Base-by-base conservation (phyloP, 2,329 filamentous ascomycete species). In the Alternaria incomplexa region DNA sequence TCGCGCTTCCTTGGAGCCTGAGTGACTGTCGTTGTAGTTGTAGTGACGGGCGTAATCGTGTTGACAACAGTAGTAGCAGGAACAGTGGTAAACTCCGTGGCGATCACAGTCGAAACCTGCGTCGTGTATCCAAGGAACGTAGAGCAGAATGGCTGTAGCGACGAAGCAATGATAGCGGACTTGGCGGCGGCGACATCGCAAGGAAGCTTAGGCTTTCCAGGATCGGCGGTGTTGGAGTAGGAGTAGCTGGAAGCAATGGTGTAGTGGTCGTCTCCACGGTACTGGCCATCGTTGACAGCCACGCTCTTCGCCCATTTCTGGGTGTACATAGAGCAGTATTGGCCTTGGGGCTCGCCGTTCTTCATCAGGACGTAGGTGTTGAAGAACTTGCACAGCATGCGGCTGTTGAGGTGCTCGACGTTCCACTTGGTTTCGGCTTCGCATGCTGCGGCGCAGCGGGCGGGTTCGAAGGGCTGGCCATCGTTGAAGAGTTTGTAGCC, bases 261-360 rank as follows among this genome's bases (percentile, higher is more conserved):
- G 53, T 56, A 56, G 40, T 56, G 53, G 53, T 56, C 53, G 9
- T 56, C 53, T 9, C 53, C 53, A 32, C 43, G 40, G 36, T 43
- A 56, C 17, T 46, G 40, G 12, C 53, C 53, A 22, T 56, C 25
- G n/a, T 56, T 56, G 43, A 32, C 26, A 7, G 53, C 53, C 3
- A 28, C 17, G 15, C 15, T 17, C 40, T 13, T 30, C 7, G 26
- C 53, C 53, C 53, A 56, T 4, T 20, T 30, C 26, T 56, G 40
- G 26, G 53, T 56, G 11, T 56, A 56, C 36, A 56, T 45, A 0
- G 53, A 20, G 12, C 53, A 56, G 53, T 28, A 28, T 25, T 56
- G 53, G 40, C 43, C 40, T 22, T 56, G 40, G 3, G 53, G 43
- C 40, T 30, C 23, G 23, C 40, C 40, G 17, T 56, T 56, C 25